These are phyloP conservation scores for Schizosaccharomyces versatilis DNA, from an alignment of 1,139 yeast species.

Conservation along the genomic window DNA sequence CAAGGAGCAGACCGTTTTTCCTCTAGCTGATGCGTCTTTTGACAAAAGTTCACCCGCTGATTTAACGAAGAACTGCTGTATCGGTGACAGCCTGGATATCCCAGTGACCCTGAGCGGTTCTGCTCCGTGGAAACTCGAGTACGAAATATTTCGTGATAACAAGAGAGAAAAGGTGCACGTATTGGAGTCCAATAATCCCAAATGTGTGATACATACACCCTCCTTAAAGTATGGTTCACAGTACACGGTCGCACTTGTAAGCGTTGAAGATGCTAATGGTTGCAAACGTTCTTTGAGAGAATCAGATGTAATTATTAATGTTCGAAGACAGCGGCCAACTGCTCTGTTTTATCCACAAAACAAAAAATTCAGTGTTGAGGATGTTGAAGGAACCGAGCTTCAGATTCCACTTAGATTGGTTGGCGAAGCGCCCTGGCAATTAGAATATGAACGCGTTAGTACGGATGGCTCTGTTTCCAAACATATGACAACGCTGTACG, in stretches of 20 bases:
- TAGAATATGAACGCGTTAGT: constrained; percentile 9
- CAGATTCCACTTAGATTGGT: constrained; percentile 36
- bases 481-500: constrained; percentile 5
- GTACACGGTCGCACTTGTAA: constrained; percentile 37
- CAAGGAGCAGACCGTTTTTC: constrained; percentile 19
- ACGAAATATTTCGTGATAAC: constrained; percentile 38
- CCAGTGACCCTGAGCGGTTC: constrained; percentile 50
- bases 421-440: constrained; percentile 24
- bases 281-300: constrained; percentile 50
- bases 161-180: constrained; percentile 25
- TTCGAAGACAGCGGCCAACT: constrained; percentile 45
- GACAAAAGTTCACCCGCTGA: constrained; percentile 9
- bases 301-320: constrained; percentile 36
- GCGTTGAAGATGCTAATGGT: constrained; percentile 48
- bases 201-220: constrained; percentile 31
- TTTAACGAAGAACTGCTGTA: constrained; percentile 21
- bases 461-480: background rate
- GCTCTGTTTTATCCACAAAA: constrained; percentile 26
- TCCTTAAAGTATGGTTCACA: constrained; percentile 42
- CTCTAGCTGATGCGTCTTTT: constrained; percentile 22
- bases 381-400: constrained; percentile 34
- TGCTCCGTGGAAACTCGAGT: constrained; percentile 50
- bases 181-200: constrained; percentile 24
- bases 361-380: constrained; percentile 16
- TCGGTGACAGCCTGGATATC: constrained; percentile 27